Conservation (phyloP, 2,329 filamentous ascomycete genomes). For the Metarhizium brunneum region DNA sequence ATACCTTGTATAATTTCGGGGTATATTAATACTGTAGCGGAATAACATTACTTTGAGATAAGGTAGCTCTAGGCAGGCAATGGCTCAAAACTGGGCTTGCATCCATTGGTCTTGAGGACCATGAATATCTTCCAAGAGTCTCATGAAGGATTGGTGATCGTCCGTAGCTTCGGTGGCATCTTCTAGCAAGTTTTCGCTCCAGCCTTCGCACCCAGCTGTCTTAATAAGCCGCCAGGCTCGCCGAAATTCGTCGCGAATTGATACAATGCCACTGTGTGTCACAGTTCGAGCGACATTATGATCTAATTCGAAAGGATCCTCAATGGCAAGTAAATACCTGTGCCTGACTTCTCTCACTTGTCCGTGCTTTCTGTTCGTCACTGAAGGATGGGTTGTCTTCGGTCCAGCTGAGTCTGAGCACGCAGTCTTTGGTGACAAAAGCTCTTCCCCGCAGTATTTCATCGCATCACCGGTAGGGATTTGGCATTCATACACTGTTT, state of each 20-base stretch:
- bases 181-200: slow-evolving; percentile 42
- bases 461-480: slow-evolving; percentile 13
- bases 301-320: slow-evolving; percentile 81
- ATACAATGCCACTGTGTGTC: slow-evolving; percentile 70
- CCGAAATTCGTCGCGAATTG: slow-evolving; percentile 77
- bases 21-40: neutral
- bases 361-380: slow-evolving; percentile 19
- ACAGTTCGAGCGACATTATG: slow-evolving; percentile 87
- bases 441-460: neutral
- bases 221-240: slow-evolving; percentile 67
- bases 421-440: slow-evolving; percentile 4
- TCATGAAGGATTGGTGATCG: slow-evolving; percentile 14
- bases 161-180: slow-evolving; percentile 31
- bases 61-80: neutral
- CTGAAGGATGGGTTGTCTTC: neutral
- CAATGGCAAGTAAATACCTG: slow-evolving; percentile 79
- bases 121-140: slow-evolving; percentile 25
- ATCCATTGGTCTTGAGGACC: slow-evolving; percentile 11
- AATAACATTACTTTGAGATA: neutral
- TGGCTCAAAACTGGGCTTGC: neutral
- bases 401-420: neutral
- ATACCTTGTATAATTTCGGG: neutral
- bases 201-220: slow-evolving; percentile 32
- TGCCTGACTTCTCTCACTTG: slow-evolving; percentile 62
- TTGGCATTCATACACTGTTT: slow-evolving; percentile 52